A percentile compares a stretch with the other conserved stretches of the same genome.
phyloP scores from a whole-genome alignment of 2,329 filamentous ascomycete species.

The Neonectria ditissima region DNA sequence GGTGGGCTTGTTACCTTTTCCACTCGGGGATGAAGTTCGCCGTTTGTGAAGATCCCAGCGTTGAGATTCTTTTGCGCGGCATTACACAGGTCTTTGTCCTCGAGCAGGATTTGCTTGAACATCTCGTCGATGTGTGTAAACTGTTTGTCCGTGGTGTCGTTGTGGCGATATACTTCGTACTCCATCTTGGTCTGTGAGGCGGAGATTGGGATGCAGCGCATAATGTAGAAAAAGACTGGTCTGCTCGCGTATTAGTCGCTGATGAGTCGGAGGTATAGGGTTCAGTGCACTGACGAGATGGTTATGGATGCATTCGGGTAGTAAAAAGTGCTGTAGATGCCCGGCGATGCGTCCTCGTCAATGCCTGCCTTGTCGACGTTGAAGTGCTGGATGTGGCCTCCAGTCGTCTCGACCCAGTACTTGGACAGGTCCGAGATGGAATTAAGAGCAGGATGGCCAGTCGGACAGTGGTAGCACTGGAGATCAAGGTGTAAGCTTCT shows the following conservation, averaged over 20 bases:
- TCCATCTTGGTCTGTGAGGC: conserved; percentile 26
- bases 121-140: conserved; percentile 67
- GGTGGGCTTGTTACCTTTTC: conserved; percentile 53
- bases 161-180: conserved; percentile 67
- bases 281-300: conserved; percentile 54
- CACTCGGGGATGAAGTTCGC: conserved; percentile 69
- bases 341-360: conserved; percentile 47
- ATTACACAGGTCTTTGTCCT: conserved; percentile 72
- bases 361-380: conserved; percentile 59
- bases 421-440: conserved; percentile 65
- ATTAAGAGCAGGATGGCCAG: conserved; percentile 67
- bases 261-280: neutral
- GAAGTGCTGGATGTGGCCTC: conserved; percentile 61
- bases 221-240: conserved; percentile 67
- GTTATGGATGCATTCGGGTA: conserved; percentile 62
- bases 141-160: conserved; percentile 64
- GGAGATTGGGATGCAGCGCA: conserved; percentile 66
- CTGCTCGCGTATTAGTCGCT: neutral
- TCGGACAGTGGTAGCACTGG: conserved; percentile 71
- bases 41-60: conserved; percentile 70
- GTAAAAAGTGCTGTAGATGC: conserved; percentile 58
- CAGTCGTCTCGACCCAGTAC: conserved; percentile 62
- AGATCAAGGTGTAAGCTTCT: neutral
- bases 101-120: conserved; percentile 71
- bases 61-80: conserved; percentile 70